Conservation (phyloP, 768 basidiomycete genomes). For the Trametes maxima region DNA sequence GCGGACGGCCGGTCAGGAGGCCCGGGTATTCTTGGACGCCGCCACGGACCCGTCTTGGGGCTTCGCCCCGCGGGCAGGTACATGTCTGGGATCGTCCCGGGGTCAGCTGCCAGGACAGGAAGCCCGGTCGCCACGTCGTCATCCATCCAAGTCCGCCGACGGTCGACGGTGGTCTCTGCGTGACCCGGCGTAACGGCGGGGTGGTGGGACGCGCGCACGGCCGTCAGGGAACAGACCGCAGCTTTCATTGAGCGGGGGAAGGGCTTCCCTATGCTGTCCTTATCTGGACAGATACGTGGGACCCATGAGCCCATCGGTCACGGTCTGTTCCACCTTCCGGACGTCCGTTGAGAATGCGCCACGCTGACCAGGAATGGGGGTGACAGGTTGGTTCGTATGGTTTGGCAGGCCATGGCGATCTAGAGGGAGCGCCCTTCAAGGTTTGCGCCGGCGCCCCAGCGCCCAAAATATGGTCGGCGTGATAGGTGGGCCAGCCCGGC, state of each 20-base stretch:
- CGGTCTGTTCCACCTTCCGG: background rate
- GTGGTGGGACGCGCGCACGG: background rate
- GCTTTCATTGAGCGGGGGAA: background rate
- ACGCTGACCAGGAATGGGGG: no score
- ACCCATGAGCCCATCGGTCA: background rate
- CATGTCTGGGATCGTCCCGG: constrained; percentile 11
- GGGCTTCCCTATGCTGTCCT: background rate
- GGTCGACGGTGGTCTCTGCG: background rate
- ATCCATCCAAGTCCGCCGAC: background rate
- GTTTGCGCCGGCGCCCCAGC: background rate
- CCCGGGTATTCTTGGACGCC: constrained; percentile 12
- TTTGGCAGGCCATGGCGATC: background rate
- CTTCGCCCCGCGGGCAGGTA: background rate
- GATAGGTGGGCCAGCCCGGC: background rate
- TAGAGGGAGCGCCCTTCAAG: background rate
- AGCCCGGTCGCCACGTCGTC: background rate
- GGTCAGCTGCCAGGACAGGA: constrained; percentile 16
- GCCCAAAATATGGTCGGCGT: background rate
- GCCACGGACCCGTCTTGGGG: constrained; percentile 1
- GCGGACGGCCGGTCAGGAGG: constrained; percentile 12
- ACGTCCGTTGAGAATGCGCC: background rate
- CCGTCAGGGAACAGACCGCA: constrained; percentile 9
- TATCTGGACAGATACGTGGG: background rate
- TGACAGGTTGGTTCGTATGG: no score
- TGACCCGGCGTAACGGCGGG: background rate